Base-by-base conservation (phyloP, 2,329 filamentous ascomycete species). In the Phyllosticta paracitricarpa region DNA sequence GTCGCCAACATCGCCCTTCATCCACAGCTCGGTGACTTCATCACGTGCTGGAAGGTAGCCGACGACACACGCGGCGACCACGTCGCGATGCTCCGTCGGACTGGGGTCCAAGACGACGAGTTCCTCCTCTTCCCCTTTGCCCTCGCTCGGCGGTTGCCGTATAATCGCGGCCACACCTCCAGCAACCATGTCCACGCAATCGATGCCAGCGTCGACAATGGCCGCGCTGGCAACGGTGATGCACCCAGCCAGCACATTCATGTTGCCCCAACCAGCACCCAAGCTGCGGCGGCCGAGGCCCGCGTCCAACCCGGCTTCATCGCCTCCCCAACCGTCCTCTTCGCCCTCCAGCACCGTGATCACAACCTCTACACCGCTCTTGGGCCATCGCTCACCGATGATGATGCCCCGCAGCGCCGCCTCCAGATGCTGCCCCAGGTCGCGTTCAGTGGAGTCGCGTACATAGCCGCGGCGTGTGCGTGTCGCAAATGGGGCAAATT, bases 341-440 rank as follows among this genome's bases (percentile, higher is more conserved):
- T 97, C 94, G 2, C 91, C 93, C 76, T 99, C 94, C 19, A 99
- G 80, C 56, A 99, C 86, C 0, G 91, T 97, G 56, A 99, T 85
- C 19, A 96, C 87, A 51, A 99, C 87, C 72, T 99, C 94, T n/a
- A 96, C 87, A 54, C 91, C 92, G 72, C 91, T 96, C 79, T 99
- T 99, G n/a, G 94, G 94, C 90, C 93, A 99, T 62, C 93, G 82
- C 72, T 97, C 92, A 14, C 91, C 91, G 70, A 97, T 93, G 57
- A 97, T 86, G 7, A 91, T 89, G 0, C 93, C 93, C 35, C 91
- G 84, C 57, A 99, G 80, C 26, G 94, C 92, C 17, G 91, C 93
- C 74, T 97, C 92, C 2, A 99, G 79, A 72, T 97, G 93, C 10
- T 92, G 88, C 12, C 90, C 90, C 1, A 99, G 81, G 71, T 99